Base-by-base conservation (phyloP, 2,329 filamentous ascomycete species). In the Ceratocystis lukuohia region DNA sequence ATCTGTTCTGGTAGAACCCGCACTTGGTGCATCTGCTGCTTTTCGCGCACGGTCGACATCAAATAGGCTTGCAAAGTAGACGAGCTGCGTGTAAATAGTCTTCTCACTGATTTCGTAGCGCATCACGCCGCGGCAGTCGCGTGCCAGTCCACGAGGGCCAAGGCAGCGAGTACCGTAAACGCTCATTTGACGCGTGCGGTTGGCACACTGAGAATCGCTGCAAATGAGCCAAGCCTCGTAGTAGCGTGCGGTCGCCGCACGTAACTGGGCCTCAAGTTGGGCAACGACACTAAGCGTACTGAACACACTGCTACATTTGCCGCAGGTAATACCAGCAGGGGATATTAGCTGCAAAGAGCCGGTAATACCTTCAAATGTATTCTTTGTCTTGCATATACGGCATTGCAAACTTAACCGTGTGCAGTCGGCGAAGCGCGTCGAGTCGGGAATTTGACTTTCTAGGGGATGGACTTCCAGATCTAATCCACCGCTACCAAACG, bases 151-250 rank as follows among this genome's bases (percentile, higher is more conserved):
- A 70, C 87, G 87, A 17, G 93, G 90, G 0, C 94, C 94, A 5
- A 97, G 80, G 74, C 94, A 99, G 62, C 91, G 85, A 68, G 88
- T 86, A 59, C 94, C 94, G 74, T 96, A 96, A 48, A 99, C 94
- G 71, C 86, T 89, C 80, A 97, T 92, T 74, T 96, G 91, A 62
- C 93, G 84, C 1, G 94, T 97, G 66, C 90, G 87, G 73, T 86
- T 88, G 33, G 88, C 88, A 75, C 94, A 99, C 44, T 89, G 86
- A 1, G 89, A 79, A 74, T 99, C 94, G 74, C 96, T 89, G 75
- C 94, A 99, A 48, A 90, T 81, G 5, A 99, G 83, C 87, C 90
- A 95, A 68, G 86, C 91, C 72, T 96, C 89, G 75, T 99, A 97
- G 80, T 99, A 99, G 61, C 84, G 84, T 8, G 88, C 82, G 5